These are phyloP conservation scores for Globisporangium canariense DNA, from an alignment of 352 stramenopile genomes.

Conservation along the genomic window DNA sequence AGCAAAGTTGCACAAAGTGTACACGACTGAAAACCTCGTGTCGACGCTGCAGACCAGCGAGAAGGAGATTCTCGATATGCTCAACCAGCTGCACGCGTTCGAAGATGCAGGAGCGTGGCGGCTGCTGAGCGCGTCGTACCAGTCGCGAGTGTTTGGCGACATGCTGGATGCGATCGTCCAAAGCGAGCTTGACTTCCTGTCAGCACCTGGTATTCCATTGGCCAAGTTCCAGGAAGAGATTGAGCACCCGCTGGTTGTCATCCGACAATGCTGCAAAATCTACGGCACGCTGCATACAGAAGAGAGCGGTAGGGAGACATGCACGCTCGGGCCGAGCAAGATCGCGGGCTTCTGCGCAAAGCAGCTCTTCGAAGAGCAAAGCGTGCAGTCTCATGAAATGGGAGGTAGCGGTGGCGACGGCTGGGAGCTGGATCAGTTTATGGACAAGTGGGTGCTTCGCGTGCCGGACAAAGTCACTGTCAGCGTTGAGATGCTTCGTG, in stretches of 20 bases:
- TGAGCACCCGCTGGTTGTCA: conserved; percentile 44
- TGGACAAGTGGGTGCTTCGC: conserved; percentile 81
- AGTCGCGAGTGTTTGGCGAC: conserved; percentile 58
- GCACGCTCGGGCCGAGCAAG: conserved; percentile 52
- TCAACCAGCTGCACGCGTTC: conserved; percentile 63
- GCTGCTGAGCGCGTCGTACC: conserved; percentile 52
- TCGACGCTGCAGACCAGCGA: conserved; percentile 56
- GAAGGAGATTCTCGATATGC: conserved; percentile 55
- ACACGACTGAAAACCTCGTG: conserved; percentile 66
- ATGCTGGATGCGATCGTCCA: conserved; percentile 74
- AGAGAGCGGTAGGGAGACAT: conserved; percentile 26
- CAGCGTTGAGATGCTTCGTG: conserved; percentile 58
- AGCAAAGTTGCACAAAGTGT: conserved; percentile 50
- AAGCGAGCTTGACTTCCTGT: conserved; percentile 61
- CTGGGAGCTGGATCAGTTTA: conserved; percentile 58
- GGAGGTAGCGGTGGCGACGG: conserved; percentile 25
- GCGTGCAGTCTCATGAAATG: conserved; percentile 29
- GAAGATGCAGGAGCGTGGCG: conserved; percentile 68
- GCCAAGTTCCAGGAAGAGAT: conserved; percentile 30
- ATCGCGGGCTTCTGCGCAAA: conserved; percentile 71
- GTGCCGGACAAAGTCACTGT: conserved; percentile 67
- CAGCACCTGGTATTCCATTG: conserved; percentile 36
- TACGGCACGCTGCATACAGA: conserved; percentile 37
- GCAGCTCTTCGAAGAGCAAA: conserved; percentile 67
- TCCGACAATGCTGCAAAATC: conserved; percentile 70